phyloP scores from a whole-genome alignment of 2,329 filamentous ascomycete genomes.

The Hortaea sp. region DNA sequence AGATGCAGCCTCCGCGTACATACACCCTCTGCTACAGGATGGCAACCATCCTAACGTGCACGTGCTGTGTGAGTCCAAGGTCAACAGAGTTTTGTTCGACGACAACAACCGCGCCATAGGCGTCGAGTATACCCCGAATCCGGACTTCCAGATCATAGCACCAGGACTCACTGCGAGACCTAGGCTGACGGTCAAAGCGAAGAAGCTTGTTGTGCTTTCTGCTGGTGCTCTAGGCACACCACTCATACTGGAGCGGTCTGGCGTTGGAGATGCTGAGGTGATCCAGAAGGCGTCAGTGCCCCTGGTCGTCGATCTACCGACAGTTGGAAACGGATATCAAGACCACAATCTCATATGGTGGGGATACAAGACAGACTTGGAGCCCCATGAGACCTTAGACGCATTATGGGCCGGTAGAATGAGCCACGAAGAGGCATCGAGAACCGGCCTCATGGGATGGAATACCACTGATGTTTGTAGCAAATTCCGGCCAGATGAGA shows the following conservation, averaged over 20 bases:
- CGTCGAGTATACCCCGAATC: conserved; percentile 45
- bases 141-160: conserved; percentile 5
- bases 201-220: conserved; percentile 44
- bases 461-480: conserved; percentile 44
- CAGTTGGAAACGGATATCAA: conserved; percentile 45
- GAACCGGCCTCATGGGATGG: conserved; percentile 45
- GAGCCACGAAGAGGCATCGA: conserved; percentile 36
- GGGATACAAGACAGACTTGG: conserved; percentile 40
- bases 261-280: conserved; percentile 44
- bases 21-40: conserved; percentile 41
- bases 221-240: conserved; percentile 45
- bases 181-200: conserved; percentile 36
- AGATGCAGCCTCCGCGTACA: conserved; percentile 45
- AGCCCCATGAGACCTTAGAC: conserved; percentile 42
- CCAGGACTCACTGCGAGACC: conserved; percentile 1
- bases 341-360: conserved; percentile 47
- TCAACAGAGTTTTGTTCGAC: conserved; percentile 32
- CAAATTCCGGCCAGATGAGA: conserved; percentile 46
- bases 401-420: conserved; percentile 39
- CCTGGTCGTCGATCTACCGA: conserved; percentile 37
- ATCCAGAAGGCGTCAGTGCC: conserved; percentile 38
- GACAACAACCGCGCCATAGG: conserved; percentile 41
- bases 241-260: conserved; percentile 52
- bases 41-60: conserved; percentile 47
- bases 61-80: conserved; percentile 46